Evolutionary conservation across 345 rosid species (phyloP).

Genomic region (Anacardium occidentale): DNA sequence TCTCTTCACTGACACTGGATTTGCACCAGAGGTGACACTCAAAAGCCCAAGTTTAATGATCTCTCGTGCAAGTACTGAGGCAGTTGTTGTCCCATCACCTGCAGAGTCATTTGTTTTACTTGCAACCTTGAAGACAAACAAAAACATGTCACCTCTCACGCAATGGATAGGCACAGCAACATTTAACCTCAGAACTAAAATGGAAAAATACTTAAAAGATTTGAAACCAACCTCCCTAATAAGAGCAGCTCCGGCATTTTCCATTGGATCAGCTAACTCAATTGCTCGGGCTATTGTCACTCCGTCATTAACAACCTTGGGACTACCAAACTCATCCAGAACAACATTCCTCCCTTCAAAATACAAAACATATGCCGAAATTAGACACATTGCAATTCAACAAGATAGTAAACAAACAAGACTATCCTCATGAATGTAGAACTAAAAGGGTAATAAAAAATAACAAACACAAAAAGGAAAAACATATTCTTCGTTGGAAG

Average conservation of each 20-base stretch:
- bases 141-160: not conserved
- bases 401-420: not conserved
- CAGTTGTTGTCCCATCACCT: conserved; percentile 99
- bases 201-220: not conserved
- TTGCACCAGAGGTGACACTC: conserved; percentile 95
- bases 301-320: conserved; percentile 97
- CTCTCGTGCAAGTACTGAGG: conserved; percentile 88
- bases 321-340: conserved; percentile 92
- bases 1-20: conserved; percentile 82
- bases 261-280: conserved; percentile 91
- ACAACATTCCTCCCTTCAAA: conserved; percentile 89
- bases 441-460: not conserved
- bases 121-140: conserved; percentile 58
- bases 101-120: conserved; percentile 98
- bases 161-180: too few relatives aligned
- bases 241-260: conserved; percentile 98
- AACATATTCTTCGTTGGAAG: not conserved
- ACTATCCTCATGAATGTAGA: not conserved
- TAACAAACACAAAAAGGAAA: too few relatives aligned
- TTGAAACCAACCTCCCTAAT: conserved; percentile 75
- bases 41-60: conserved; percentile 82
- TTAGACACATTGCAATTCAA: not conserved
- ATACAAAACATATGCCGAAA: not conserved
- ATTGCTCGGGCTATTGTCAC: conserved; percentile 98
- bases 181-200: not conserved